Base-by-base conservation (phyloP, 1,139 yeast species). In the Blastobotrys malaysiensis region DNA sequence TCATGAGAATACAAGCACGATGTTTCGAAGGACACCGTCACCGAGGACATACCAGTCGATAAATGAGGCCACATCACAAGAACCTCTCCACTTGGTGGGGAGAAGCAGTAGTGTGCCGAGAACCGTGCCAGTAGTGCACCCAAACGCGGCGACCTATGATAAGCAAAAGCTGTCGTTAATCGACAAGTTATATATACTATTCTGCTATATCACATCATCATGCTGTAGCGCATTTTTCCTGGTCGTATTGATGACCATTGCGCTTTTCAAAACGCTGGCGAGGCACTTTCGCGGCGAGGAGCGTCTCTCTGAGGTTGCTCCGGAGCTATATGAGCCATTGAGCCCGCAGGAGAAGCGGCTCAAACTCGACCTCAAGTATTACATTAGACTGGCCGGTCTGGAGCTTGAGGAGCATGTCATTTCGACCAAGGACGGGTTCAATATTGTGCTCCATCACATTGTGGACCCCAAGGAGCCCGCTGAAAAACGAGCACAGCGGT, bases 381-480 rank as follows among this genome's bases (percentile, higher is more conserved):
- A 90, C 66, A 83, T 86, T 11, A 71, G 74, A 49, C 76, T 83
- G 48, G 71, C 84, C 55, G 86, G 83, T 1, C 72, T 87, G 27
- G 83, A 79, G 27, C 73, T 89, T 45, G 79, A 77, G 54, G 83
- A 79, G 55, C 81, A 80, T 64, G 76, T 75, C 20, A 76, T 90
- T 1, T 74, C 79, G 6, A 91, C 98, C 0, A 73, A 76, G n/a
- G 98, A 93, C 70, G 97, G 97, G 1, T 90, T 80, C 67, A 74
- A 81, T 1, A 71, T 93, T 22, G 75, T 77, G 0, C 68, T 91
- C 49, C 86, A 88, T 65, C 81, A 88, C 50, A 69, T 88, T 13
- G 69, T 83, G 9, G 81, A 84, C 59, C 84, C 70, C 1, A 69
- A 69, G 5, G 81, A 77, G 52, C 63, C 68, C 1, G 63, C 78